A percentile compares a stretch with the other conserved stretches of the same genome.
Conservation (phyloP, 371 early-diverging fungal genomes). For the Dinochytrium kinnereticum region DNA sequence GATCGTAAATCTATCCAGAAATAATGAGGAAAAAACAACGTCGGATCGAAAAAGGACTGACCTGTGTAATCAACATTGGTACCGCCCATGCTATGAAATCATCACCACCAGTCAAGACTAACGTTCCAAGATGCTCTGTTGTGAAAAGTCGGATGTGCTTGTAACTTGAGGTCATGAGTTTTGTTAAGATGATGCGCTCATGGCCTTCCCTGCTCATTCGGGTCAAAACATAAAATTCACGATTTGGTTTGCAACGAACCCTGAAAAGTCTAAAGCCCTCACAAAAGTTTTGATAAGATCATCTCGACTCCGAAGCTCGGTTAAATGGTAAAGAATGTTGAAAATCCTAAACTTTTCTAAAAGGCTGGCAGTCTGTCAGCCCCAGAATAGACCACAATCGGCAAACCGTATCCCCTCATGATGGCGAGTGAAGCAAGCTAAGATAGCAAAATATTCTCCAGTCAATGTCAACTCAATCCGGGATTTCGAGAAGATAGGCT, state of each 20-base stretch:
- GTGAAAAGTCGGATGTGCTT: constrained; percentile 77
- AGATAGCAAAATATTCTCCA: constrained; percentile 78
- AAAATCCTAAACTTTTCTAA: constrained; percentile 81
- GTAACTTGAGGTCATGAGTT: constrained; percentile 83
- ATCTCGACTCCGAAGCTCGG: constrained; percentile 80
- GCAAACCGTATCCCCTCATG: constrained; percentile 68
- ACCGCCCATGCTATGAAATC: constrained; percentile 78
- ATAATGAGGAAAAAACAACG: neutral
- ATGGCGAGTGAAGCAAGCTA: constrained; percentile 69
- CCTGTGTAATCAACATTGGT: constrained; percentile 73
- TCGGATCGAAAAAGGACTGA: constrained; percentile 16
- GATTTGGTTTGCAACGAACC: constrained; percentile 38
- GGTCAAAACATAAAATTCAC: neutral
- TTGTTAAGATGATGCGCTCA: constrained; percentile 77
- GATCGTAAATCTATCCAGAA: constrained; percentile 73
- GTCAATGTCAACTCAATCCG: constrained; percentile 75
- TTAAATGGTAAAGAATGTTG: constrained; percentile 78
- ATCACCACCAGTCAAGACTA: constrained; percentile 60
- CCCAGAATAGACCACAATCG: neutral
- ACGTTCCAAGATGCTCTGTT: constrained; percentile 71
- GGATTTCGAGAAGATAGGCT: constrained; percentile 78
- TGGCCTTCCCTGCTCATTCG: constrained; percentile 70
- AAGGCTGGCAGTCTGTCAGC: constrained; percentile 34
- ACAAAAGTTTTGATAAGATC: constrained; percentile 82
- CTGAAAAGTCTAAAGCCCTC: constrained; percentile 74